phyloP scores from a whole-genome alignment of 2,329 filamentous ascomycete species.

The Tolypocladium cylindrosporum region DNA sequence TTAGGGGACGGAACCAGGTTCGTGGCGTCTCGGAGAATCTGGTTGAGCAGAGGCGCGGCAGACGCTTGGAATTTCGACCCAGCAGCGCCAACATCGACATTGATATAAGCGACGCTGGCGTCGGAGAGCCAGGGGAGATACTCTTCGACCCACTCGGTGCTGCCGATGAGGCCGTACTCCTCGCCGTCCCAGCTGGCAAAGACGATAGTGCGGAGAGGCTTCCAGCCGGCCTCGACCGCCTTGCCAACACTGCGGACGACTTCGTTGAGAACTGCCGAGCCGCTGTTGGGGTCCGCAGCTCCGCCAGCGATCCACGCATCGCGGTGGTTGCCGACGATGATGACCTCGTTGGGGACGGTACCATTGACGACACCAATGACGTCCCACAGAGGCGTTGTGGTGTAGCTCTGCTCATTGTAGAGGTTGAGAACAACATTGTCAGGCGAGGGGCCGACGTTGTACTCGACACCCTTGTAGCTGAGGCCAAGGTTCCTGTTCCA shows the following conservation, averaged over 20 bases:
- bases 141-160: conserved; percentile 90
- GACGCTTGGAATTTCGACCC: conserved; percentile 54
- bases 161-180: conserved; percentile 79
- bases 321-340: conserved; percentile 85
- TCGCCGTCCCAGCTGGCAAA: conserved; percentile 78
- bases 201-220: conserved; percentile 74
- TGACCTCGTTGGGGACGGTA: conserved; percentile 70
- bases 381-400: conserved; percentile 77
- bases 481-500: conserved; percentile 67
- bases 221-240: conserved; percentile 50
- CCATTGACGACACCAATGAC: conserved; percentile 90
- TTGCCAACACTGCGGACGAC: conserved; percentile 65
- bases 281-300: conserved; percentile 73
- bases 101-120: conserved; percentile 72
- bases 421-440: conserved; percentile 61
- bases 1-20: conserved; percentile 59
- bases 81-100: conserved; percentile 66
- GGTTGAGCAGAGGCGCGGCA: conserved; percentile 68
- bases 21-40: conserved; percentile 59
- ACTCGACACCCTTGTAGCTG: conserved; percentile 69
- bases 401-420: conserved; percentile 72
- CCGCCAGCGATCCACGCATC: conserved; percentile 88
- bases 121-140: conserved; percentile 70
- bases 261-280: conserved; percentile 70
- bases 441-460: conserved; percentile 77